These are phyloP conservation scores for Penicillium palitans DNA, from an alignment of 2,329 filamentous ascomycete species.

Conservation along the genomic window DNA sequence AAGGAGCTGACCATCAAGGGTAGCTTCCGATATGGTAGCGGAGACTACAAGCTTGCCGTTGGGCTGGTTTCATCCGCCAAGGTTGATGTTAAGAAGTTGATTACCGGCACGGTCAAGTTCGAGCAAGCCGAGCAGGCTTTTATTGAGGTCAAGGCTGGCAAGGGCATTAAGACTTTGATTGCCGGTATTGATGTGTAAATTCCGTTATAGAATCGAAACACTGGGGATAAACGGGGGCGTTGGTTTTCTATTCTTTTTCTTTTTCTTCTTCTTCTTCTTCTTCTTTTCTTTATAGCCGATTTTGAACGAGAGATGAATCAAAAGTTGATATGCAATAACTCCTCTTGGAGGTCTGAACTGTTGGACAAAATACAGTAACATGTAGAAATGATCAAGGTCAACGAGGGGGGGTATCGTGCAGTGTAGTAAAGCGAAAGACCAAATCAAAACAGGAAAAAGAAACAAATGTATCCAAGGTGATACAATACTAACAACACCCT, in stretches of 20 bases:
- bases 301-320: slow-evolving; percentile 9
- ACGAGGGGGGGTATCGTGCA: slow-evolving; percentile 29
- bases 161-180: slow-evolving; percentile 56
- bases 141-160: slow-evolving; percentile 77
- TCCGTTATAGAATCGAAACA: background rate
- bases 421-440: slow-evolving; percentile 22
- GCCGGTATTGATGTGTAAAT: slow-evolving; percentile 35
- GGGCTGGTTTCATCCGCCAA: slow-evolving; percentile 71
- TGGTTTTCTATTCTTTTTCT: background rate
- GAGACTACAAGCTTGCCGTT: slow-evolving; percentile 83
- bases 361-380: background rate
- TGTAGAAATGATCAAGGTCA: slow-evolving; percentile 17
- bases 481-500: slow-evolving; percentile 43
- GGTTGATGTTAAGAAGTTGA: slow-evolving; percentile 73
- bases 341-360: background rate
- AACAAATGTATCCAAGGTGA: slow-evolving; percentile 3
- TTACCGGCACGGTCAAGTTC: slow-evolving; percentile 77
- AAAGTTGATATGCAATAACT: slow-evolving; percentile 5
- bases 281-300: background rate
- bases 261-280: too few species aligned
- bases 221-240: slow-evolving; percentile 5
- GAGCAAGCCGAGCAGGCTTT: slow-evolving; percentile 83
- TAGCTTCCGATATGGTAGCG: slow-evolving; percentile 84
- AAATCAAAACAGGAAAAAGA: slow-evolving; percentile 8
- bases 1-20: slow-evolving; percentile 88